phyloP scores from a whole-genome alignment of 2,329 filamentous ascomycete species.

The Colletotrichum sp. region DNA sequence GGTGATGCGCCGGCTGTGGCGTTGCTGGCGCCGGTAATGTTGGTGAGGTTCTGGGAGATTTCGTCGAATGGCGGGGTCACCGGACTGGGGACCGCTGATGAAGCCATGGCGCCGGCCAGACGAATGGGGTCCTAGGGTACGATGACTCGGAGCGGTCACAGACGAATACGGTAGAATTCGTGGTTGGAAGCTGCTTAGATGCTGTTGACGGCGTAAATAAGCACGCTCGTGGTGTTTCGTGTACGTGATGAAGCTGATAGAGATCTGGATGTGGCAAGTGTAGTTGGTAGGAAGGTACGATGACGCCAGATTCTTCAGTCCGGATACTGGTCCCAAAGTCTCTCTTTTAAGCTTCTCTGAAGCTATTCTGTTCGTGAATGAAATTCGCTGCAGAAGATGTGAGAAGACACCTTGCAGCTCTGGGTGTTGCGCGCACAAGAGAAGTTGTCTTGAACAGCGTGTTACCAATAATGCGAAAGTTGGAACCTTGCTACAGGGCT shows the following conservation, averaged over 20 bases:
- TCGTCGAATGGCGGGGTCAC: slow-evolving; percentile 27
- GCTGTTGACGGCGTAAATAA: not conserved
- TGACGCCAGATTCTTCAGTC: not conserved
- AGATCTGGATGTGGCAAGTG: not conserved
- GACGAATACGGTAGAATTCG: not conserved
- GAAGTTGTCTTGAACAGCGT: not conserved
- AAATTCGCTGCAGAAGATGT: not conserved
- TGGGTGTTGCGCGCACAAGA: not conserved
- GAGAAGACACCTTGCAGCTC: not conserved
- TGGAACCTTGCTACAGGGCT: not conserved
- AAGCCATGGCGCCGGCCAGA: slow-evolving; percentile 3
- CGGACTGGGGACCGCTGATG: slow-evolving; percentile 5
- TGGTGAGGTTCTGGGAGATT: slow-evolving; percentile 30
- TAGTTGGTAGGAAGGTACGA: not conserved
- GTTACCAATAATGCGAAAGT: slow-evolving; percentile 4
- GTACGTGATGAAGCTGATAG: not conserved
- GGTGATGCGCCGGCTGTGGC: slow-evolving; percentile 32
- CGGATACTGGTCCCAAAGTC: not conserved
- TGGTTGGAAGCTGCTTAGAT: not conserved
- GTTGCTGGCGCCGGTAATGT: slow-evolving; percentile 24
- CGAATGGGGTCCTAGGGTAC: not conserved
- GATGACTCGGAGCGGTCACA: not conserved
- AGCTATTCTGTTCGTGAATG: not conserved
- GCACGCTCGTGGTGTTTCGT: not conserved
- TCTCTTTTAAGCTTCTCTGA: not conserved